Base-by-base conservation (phyloP, 306 rosid species). In the Biancaea sappan region DNA sequence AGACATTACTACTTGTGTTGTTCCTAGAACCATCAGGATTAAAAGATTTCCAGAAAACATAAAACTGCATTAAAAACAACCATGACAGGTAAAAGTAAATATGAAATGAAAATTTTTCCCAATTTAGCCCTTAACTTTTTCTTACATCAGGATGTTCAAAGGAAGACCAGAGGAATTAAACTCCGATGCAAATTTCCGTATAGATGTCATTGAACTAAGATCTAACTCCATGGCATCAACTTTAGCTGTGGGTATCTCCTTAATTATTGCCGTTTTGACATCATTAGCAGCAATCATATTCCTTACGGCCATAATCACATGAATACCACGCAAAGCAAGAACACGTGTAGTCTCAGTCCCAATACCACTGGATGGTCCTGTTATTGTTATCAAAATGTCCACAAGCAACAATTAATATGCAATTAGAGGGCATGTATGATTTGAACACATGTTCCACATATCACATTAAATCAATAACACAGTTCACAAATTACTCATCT, bases 321-420 rank as follows among this genome's bases (percentile, higher is more conserved):
- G 97, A 40, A 81, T 95, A 47, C 98, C 98, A 35, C 87, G 94
- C 85, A 89, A 60, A 25, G 96, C 98, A 51, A 94, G 97, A 77
- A 91, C 97, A 29, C 94, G 77, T 2, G 94, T 41, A 19, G 96
- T 89, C 83, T 94, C 98, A 22, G 69, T 78, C 18, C 97, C 97
- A 78, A 89, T 94, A 4, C 98, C 98, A 81, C 89, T 83, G 8
- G 92, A 85, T 57, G 96, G 87, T 78, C 98, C 98, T 91, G 86
- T 75, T 51, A 80, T 22, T 3, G 24, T 35, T 2, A 62, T 34
- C 68, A 58, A 26, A 56, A 71, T 74, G 73, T 28, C 65, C 78
- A 65, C 15, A 75, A 34, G 18, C 64, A 85, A 28, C 41, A 25
- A 54, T 19, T 32, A 67, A 24, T 16, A 54, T 44, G 69, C 71